Conservation (phyloP, 1,139 yeast genomes). For the Debaryomycetaceae sp. region DNA sequence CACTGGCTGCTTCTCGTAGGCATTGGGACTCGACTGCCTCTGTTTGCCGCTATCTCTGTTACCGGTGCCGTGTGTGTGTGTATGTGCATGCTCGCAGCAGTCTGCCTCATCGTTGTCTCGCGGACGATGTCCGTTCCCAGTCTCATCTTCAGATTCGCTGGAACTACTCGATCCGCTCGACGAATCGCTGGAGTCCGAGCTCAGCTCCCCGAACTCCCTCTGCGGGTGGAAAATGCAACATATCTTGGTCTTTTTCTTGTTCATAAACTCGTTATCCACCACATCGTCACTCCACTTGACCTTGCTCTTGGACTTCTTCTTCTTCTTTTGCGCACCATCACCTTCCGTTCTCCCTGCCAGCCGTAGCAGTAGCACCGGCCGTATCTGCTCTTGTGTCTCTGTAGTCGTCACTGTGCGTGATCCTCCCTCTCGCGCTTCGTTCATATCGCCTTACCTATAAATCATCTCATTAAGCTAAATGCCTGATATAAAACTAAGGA, state of each 20-base stretch:
- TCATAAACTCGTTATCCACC: constrained; percentile 83
- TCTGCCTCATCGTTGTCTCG: constrained; percentile 11
- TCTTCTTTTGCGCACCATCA: constrained; percentile 3
- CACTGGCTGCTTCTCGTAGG: constrained; percentile 72
- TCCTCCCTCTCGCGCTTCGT: neutral
- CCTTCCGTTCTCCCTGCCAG: too few species aligned
- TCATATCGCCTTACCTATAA: neutral
- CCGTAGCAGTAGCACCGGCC: neutral
- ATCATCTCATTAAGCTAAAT: neutral
- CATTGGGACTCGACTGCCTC: constrained; percentile 50
- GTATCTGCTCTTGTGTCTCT: neutral
- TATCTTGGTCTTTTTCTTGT: constrained; percentile 85
- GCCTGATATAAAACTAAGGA: too few species aligned
- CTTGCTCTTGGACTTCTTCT: constrained; percentile 33
- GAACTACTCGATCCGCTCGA: constrained; percentile 34
- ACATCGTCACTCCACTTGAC: constrained; percentile 87
- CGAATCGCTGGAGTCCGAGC: constrained; percentile 27
- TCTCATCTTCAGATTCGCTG: constrained; percentile 10
- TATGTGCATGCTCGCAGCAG: constrained; percentile 15
- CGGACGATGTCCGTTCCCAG: constrained; percentile 11
- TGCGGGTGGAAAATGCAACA: constrained; percentile 94
- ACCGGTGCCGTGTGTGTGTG: constrained; percentile 3
- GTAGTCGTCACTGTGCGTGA: neutral
- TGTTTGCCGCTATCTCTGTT: constrained; percentile 6
- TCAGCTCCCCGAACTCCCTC: constrained; percentile 63